A percentile compares a stretch with the other conserved stretches of the same genome.
Evolutionary conservation across 1,284 basidiomycete species (phyloP).

Genomic region (Coniophora puteana): DNA sequence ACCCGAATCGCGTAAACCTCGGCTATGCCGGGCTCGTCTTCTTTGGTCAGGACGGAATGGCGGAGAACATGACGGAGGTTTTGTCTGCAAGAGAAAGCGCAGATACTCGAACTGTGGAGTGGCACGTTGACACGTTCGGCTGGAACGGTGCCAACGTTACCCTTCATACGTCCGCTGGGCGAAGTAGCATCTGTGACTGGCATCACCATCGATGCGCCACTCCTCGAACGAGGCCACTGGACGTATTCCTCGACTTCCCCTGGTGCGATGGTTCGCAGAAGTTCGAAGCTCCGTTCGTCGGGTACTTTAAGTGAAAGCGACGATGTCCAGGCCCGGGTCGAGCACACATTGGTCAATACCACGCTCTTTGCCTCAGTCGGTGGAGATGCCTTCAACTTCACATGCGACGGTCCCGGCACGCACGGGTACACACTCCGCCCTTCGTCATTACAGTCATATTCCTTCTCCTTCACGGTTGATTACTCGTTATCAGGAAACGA

Average conservation of each 20-base stretch:
- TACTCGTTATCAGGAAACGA: conserved; percentile 24
- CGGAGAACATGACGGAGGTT: conserved; percentile 35
- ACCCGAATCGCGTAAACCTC: conserved; percentile 56
- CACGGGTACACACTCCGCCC: conserved; percentile 44
- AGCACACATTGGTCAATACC: conserved; percentile 38
- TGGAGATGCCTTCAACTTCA: conserved; percentile 38
- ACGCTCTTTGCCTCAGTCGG: conserved; percentile 43
- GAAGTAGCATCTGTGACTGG: conserved; percentile 38
- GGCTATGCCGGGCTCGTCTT: conserved; percentile 49
- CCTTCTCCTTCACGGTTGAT: conserved; percentile 32
- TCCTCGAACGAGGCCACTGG: conserved; percentile 38
- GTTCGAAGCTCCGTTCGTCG: conserved; percentile 58
- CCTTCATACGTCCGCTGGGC: conserved; percentile 40
- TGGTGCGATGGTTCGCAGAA: conserved; percentile 56
- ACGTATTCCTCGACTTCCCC: conserved; percentile 57
- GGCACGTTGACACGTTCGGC: conserved; percentile 42
- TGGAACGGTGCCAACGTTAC: conserved; percentile 32
- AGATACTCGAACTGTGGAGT: conserved; percentile 53
- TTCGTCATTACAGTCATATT: conserved; percentile 6
- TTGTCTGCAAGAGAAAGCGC: conserved; percentile 33
- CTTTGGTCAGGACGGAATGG: conserved; percentile 24
- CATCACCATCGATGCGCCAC: conserved; percentile 37
- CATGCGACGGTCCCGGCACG: conserved; percentile 33
- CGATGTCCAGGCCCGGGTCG: conserved; percentile 33
- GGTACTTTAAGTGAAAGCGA: conserved; percentile 33